Evolutionary conservation across 1,284 basidiomycete species (phyloP).

Genomic region (Cutaneotrichosporon dermatis): DNA sequence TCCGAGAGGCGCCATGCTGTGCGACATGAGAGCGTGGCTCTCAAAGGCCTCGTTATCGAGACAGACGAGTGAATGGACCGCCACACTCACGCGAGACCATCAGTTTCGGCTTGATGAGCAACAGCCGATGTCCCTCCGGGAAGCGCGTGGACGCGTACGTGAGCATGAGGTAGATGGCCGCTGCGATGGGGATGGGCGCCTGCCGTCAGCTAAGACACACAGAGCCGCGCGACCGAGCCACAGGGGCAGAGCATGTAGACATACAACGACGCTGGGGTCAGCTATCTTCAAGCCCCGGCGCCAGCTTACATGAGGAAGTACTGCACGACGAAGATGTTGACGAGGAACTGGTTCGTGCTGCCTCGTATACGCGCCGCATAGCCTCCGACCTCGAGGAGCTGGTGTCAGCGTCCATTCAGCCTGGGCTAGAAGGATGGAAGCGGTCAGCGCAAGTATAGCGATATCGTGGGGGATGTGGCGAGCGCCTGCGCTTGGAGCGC

Average conservation of each 20-base stretch:
- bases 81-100: slow-evolving; percentile 33
- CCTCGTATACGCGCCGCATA: slow-evolving; percentile 32
- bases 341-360: slow-evolving; percentile 25
- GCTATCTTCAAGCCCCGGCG: too few relatives aligned
- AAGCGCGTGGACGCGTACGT: slow-evolving; percentile 31
- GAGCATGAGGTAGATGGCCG: slow-evolving; percentile 46
- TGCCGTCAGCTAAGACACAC: slow-evolving; percentile 10
- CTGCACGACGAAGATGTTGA: slow-evolving; percentile 31
- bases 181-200: slow-evolving; percentile 48
- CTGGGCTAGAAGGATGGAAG: background rate
- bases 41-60: too few relatives aligned
- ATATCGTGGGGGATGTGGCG: too few relatives aligned
- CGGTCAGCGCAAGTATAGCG: too few relatives aligned
- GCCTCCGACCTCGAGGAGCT: slow-evolving; percentile 39
- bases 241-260: background rate
- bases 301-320: slow-evolving; percentile 42
- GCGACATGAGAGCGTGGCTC: too few relatives aligned
- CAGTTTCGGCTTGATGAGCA: slow-evolving; percentile 30
- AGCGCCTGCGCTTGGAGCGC: background rate
- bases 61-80: too few relatives aligned
- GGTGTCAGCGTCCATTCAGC: background rate
- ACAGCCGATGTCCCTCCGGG: slow-evolving; percentile 22
- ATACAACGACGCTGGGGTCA: slow-evolving; percentile 1
- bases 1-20: too few relatives aligned
- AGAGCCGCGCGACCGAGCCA: too few relatives aligned